Evolutionary conservation across 1,284 basidiomycete species (phyloP), one percentile per base, ranked within the genome.

Genomic region (Coniophora puteana): DNA sequence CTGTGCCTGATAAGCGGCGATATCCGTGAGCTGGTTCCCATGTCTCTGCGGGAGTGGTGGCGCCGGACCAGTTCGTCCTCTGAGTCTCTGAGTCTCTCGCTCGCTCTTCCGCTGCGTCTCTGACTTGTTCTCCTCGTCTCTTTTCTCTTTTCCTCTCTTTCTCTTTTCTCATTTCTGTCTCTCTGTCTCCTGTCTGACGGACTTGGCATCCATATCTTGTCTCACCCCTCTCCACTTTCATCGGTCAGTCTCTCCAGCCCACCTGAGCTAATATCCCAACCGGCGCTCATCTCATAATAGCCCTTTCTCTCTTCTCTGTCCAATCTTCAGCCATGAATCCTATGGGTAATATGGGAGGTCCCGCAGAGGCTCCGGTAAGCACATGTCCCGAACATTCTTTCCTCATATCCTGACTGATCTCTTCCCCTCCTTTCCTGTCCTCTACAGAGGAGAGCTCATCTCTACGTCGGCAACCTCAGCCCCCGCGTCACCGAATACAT

Each of bases 381-480:
- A 43, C 39, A 38, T 31, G 30, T 36, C n/a, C n/a, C n/a, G n/a
- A n/a, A n/a, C n/a, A n/a, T 40, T 14, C 30, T 22, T 34, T 37
- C 13, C 20, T 29, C 36, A 26, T 45, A 18, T 46, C 48, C 46
- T 24, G 44, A 33, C 67, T 68, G 55, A 64, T 64, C 61, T 51
- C 45, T 42, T 48, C 43, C 28, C 45, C 48, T 48, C 45, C 41
- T 46, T 51, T 40, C 44, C 50, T 44, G 47, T 49, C 44, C 51
- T 46, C 44, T 41, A 44, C 63, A 88, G 85, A 74, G 83, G 66
- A 75, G 89, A 54, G 93, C 93, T 52, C 93, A 97, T 71, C 84
- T 98, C 54, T 98, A 98, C 66, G 90, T 98, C 65, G 95, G 95
- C 51, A 97, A 97, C 67, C 74, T 99, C 61, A 92, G 89, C 53